Conservation (phyloP, 164 flowering plant genomes). For the Malania oleifera region DNA sequence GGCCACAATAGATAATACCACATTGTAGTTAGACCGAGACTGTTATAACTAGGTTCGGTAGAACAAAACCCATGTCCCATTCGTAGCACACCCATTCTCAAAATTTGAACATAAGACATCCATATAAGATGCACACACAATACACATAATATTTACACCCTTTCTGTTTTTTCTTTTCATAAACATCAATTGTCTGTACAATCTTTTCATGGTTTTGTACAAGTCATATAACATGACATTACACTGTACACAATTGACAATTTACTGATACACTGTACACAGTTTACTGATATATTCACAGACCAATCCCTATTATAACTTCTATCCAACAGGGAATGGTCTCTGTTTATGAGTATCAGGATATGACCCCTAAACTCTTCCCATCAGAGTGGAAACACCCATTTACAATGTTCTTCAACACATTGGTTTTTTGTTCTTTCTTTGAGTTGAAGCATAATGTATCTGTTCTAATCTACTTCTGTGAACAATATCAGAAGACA, state of each 20-base stretch:
- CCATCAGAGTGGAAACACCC: constrained; percentile 2
- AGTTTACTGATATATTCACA: constrained; percentile 6
- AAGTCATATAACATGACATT: constrained; percentile 3
- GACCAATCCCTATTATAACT: constrained; percentile 2
- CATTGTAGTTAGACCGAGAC: too few species aligned
- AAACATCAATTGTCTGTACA: constrained; percentile 6
- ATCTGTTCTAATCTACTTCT: constrained; percentile 6
- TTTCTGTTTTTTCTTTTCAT: neutral
- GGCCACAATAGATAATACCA: too few species aligned
- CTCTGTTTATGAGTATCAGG: constrained; percentile 1
- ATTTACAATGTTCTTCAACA: constrained; percentile 9
- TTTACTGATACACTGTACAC: constrained; percentile 9
- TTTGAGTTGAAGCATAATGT: constrained; percentile 9
- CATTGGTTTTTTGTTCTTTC: neutral
- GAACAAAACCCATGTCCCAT: too few species aligned
- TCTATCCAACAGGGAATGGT: constrained; percentile 13
- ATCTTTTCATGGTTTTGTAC: constrained; percentile 12
- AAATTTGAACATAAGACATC: too few species aligned
- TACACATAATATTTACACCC: too few species aligned
- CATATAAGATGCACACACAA: too few species aligned
- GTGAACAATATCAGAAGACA: neutral
- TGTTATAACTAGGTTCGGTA: too few species aligned
- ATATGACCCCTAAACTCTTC: neutral
- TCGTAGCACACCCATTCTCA: too few species aligned
- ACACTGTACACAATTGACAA: constrained; percentile 18